phyloP scores from a whole-genome alignment of 306 rosid species.

The Sicyos baderoa region DNA sequence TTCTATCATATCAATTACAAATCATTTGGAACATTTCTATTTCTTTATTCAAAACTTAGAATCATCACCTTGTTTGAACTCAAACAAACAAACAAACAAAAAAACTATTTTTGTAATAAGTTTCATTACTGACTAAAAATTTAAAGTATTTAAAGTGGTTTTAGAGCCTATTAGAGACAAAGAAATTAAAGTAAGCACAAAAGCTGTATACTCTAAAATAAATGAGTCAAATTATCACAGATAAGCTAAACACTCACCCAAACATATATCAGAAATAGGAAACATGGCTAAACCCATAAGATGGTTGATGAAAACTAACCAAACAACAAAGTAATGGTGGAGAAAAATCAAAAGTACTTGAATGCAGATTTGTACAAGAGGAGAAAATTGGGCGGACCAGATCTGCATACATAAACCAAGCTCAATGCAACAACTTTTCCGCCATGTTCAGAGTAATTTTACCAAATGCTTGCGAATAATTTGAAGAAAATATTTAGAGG shows the following conservation, averaged over 20 bases:
- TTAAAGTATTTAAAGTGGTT: too few species aligned
- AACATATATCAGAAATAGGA: not conserved
- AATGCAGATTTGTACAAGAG: conserved; percentile 10
- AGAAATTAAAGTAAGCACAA: not conserved
- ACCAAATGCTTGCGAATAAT: not conserved
- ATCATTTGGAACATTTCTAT: too few species aligned
- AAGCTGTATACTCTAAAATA: not conserved
- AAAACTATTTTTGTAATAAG: too few species aligned
- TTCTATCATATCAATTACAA: too few species aligned
- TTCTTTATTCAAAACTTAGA: too few species aligned
- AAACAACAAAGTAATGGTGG: not conserved
- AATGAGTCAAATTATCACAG: not conserved
- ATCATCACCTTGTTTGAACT: too few species aligned
- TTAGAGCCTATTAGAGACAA: too few species aligned
- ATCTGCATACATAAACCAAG: not conserved
- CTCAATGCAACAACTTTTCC: not conserved
- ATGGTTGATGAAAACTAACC: not conserved
- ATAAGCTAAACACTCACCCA: not conserved
- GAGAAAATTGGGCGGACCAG: not conserved
- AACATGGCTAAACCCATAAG: not conserved
- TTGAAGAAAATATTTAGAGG: not conserved
- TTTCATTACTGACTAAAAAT: too few species aligned
- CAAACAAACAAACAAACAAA: too few species aligned
- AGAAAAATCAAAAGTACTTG: not conserved
- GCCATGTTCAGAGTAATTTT: conserved; percentile 5